Evolutionary conservation across 345 rosid species (phyloP), one percentile per base, ranked within the genome.

Genomic region (Dovyalis caffra): DNA sequence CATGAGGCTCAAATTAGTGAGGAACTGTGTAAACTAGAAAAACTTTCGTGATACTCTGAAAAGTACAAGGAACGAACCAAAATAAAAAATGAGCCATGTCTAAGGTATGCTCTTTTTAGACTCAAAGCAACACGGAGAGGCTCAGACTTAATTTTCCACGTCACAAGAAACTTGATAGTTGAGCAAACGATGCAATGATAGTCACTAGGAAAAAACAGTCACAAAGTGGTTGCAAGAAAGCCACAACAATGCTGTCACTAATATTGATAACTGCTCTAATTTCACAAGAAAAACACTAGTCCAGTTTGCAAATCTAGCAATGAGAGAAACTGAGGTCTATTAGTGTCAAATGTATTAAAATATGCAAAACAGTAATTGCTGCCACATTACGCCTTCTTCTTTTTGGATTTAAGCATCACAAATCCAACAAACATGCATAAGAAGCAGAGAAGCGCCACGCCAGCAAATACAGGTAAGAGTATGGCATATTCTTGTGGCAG

Each of bases 401-500:
- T 90, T 77, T 92, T 92, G 49, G 97, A 88, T 72, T 95, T 90
- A 78, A 90, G 89, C 85, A 84, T 89, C 83, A 95, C 96, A 18
- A 86, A 68, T 63, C 97, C 98, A 38, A 91, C 78, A 83, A 92
- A 95, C 33, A 92, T 70, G 65, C 85, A 85, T 76, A 91, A 78
- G 77, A 91, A 84, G 75, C 85, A 88, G 57, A 91, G 88, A 62
- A 91, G 90, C 40, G 86, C 83, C 71, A 90, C 87, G 6, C 94
- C 97, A 2, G 91, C 90, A 45, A 81, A 90, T 32, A 91, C 87
- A 10, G 98, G 98, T 77, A 91, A 83, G 73, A 89, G 83, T 68
- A 92, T 84, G 31, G 98, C 98, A 68, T 86, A 92, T 77, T 95
- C 98, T 78, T 87, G 93, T 28, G 98, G 88, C 47, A 91, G 87